These are phyloP conservation scores for Aspergillus carlsbadensis DNA, from an alignment of 495 filamentous ascomycete species.

Conservation along the genomic window DNA sequence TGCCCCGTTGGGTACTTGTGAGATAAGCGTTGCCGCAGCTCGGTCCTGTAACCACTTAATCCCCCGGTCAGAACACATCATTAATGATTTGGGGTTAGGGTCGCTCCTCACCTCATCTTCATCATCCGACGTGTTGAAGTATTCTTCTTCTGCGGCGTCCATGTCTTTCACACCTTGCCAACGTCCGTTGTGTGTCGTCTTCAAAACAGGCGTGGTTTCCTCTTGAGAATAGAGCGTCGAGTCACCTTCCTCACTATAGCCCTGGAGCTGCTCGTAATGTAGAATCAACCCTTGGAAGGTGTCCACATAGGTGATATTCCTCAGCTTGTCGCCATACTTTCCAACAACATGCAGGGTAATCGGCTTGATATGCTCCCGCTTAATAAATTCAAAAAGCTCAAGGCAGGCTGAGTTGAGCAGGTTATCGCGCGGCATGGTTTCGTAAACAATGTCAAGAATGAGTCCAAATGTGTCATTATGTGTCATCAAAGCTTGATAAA, in stretches of 20 bases:
- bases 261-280: conserved; percentile 78
- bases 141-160: conserved; percentile 87
- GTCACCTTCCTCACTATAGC: conserved; percentile 61
- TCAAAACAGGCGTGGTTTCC: conserved; percentile 45
- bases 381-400: conserved; percentile 91
- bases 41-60: conserved; percentile 38
- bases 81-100: background rate
- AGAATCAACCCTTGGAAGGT: conserved; percentile 75
- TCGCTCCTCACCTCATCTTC: conserved; percentile 67
- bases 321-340: conserved; percentile 79
- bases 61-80: conserved; percentile 17
- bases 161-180: conserved; percentile 81
- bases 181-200: conserved; percentile 62
- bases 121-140: conserved; percentile 89
- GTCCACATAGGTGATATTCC: conserved; percentile 78
- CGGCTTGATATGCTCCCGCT: conserved; percentile 77
- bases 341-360: conserved; percentile 84
- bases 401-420: conserved; percentile 93
- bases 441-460: conserved; percentile 82
- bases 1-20: conserved; percentile 35
- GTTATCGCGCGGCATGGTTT: conserved; percentile 95
- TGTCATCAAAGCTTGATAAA: conserved; percentile 84
- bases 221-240: conserved; percentile 51
- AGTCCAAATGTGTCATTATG: conserved; percentile 82
- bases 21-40: conserved; percentile 20